Base-by-base conservation (phyloP, 2,329 filamentous ascomycete species). In the Phialemonium atrogriseum region DNA sequence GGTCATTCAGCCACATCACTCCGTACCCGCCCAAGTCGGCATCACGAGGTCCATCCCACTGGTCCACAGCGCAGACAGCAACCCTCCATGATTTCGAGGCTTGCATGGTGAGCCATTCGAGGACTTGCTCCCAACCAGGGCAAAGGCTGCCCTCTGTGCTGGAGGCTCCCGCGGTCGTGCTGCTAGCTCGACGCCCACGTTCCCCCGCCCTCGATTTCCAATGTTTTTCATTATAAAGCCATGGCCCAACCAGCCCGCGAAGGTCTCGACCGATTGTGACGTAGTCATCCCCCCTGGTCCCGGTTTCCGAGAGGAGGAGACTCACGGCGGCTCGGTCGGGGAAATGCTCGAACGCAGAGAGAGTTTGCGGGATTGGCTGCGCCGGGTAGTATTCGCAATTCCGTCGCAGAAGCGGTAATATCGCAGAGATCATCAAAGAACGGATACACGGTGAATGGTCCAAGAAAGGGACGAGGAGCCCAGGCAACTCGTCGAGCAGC, bases 31-130 rank as follows among this genome's bases (percentile, higher is more conserved):
- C 80, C 5, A 85, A 51, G 42, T 87, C 79, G 27, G 80, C 66
- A 47, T 88, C 83, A 6, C 62, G 62, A 1, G 82, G 80, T 0
- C 83, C 84, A 44, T 80, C 74, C 83, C 83, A 89, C 41, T 82
- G 71, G 38, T 77, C 70, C 20, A 87, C 60, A 7, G 71, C 76
- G 29, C 66, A 64, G 19, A 77, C 63, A n/a, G 74, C 70, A n/a
- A 77, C 60, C 16, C 54, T 59, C 67, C 84, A 81, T 11, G 75
- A 70, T 13, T 61, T 62, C 4, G 63, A 60, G 1, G 81, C 76
- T 38, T 76, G 72, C 3, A 58, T 49, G 10, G 70, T 62, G 23
- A 89, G 63, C 81, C 82, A 88, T 33, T 70, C 62, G 32, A 83
- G 73, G 4, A 80, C 63, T 40, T 72, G 66, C 39, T 84, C 77